phyloP scores from a whole-genome alignment of 768 basidiomycete species.

The Amanita thiersii region DNA sequence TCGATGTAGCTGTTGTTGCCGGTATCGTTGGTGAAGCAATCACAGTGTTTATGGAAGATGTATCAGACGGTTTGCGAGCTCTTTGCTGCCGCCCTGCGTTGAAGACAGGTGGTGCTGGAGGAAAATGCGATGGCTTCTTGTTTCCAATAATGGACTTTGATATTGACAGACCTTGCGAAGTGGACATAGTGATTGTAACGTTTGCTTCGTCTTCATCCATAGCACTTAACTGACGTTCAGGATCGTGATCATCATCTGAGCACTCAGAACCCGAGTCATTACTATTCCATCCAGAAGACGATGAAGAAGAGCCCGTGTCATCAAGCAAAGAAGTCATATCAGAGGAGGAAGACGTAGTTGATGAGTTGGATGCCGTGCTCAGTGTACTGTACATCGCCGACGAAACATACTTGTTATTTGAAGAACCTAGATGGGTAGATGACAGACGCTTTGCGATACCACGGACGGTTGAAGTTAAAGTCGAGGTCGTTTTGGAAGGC shows the following conservation, averaged over 20 bases:
- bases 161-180: conserved; percentile 14
- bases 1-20: conserved; percentile 2
- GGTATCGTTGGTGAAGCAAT: conserved; percentile 21
- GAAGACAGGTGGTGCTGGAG: conserved; percentile 32
- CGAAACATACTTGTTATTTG: conserved; percentile 16
- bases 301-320: conserved; percentile 53
- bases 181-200: conserved; percentile 13
- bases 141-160: conserved; percentile 13
- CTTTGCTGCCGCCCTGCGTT: conserved; percentile 20
- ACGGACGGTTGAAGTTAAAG: conserved; percentile 47
- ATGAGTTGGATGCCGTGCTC: conserved; percentile 31
- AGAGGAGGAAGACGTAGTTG: conserved; percentile 35
- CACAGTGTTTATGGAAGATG: conserved; percentile 43
- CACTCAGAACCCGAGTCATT: conserved; percentile 21
- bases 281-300: conserved; percentile 43
- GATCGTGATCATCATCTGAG: conserved; percentile 42
- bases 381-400: conserved; percentile 36
- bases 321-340: conserved; percentile 60
- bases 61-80: conserved; percentile 39
- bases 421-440: conserved; percentile 27
- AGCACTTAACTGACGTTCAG: conserved; percentile 19
- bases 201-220: conserved; percentile 18
- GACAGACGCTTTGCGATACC: conserved; percentile 53
- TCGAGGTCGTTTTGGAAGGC: too few species aligned
- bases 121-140: conserved; percentile 39